Percentiles rank a stretch among this genome's conserved stretches.
Evolutionary conservation across 352 stramenopile genomes (phyloP).

Genomic region (Globisporangium splendens): DNA sequence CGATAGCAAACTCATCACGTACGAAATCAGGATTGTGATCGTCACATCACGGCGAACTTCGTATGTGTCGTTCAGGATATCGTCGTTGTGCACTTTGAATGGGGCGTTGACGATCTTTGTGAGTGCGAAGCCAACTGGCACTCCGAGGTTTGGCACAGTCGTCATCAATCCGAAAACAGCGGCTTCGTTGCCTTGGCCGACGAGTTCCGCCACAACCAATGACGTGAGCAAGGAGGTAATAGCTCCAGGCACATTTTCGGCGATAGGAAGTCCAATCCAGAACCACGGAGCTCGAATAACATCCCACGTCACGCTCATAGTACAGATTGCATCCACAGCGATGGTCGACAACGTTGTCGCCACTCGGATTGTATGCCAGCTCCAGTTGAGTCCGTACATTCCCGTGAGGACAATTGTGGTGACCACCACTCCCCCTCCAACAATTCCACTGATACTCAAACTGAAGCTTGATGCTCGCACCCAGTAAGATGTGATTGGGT

Average conservation of each 20-base stretch:
- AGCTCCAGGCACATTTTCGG: constrained; percentile 27
- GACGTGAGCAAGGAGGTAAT: constrained; percentile 38
- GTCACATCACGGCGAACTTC: constrained; percentile 32
- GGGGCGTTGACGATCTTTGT: constrained; percentile 31
- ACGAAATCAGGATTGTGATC: constrained; percentile 41
- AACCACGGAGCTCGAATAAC: constrained; percentile 43
- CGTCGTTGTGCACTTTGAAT: constrained; percentile 30
- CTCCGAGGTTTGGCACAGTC: constrained; percentile 32
- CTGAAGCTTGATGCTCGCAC: constrained; percentile 26
- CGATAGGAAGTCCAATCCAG: constrained; percentile 33
- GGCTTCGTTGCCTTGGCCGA: constrained; percentile 41
- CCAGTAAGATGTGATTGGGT: constrained; percentile 35
- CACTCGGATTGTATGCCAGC: constrained; percentile 35
- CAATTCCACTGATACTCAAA: constrained; percentile 25
- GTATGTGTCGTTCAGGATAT: constrained; percentile 21
- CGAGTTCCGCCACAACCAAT: constrained; percentile 34
- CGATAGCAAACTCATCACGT: constrained; percentile 23
- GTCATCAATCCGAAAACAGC: constrained; percentile 44
- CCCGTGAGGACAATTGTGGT: constrained; percentile 29
- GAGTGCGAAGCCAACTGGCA: constrained; percentile 28
- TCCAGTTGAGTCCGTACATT: constrained; percentile 39
- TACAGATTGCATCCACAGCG: constrained; percentile 27
- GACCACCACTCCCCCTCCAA: constrained; percentile 23
- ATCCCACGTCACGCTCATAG: constrained; percentile 34
- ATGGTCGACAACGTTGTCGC: constrained; percentile 19